A percentile compares a stretch with the other conserved stretches of the same genome.
phyloP scores from a whole-genome alignment of 306 rosid species.

The Argentina anserina region DNA sequence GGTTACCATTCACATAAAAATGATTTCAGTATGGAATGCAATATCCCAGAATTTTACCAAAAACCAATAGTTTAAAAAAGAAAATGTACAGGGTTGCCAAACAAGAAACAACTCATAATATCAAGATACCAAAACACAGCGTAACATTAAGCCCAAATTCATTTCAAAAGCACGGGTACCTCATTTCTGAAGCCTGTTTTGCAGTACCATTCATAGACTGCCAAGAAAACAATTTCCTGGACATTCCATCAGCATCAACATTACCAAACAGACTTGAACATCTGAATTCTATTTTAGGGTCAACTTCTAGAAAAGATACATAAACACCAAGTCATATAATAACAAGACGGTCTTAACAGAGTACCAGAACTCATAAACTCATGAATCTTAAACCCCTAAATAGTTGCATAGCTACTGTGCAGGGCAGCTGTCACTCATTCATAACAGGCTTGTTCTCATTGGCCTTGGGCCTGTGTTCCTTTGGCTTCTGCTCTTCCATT shows the following conservation, averaged over 20 bases:
- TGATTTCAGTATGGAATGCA: background rate
- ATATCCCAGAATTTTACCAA: background rate
- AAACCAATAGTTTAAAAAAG: slow-evolving; percentile 24
- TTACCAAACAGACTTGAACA: background rate
- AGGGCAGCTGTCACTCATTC: slow-evolving; percentile 60
- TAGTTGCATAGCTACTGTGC: background rate
- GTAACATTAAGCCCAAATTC: background rate
- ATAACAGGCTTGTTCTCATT: slow-evolving; percentile 92
- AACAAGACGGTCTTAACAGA: background rate
- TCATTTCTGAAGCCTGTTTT: background rate
- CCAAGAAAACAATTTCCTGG: background rate
- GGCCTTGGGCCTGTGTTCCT: slow-evolving; percentile 78
- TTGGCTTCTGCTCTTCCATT: slow-evolving; percentile 90
- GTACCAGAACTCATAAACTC: background rate
- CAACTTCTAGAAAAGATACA: background rate
- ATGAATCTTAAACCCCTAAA: background rate
- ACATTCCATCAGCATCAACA: background rate
- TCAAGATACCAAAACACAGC: background rate
- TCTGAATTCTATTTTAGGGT: background rate
- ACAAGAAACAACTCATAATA: background rate
- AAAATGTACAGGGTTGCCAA: slow-evolving; percentile 39
- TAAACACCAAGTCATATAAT: background rate
- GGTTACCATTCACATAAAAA: background rate
- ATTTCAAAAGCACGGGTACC: background rate
- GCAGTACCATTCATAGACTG: background rate